These are phyloP conservation scores for Rheum nobile DNA, from an alignment of 148 eudicot genomes.

Conservation along the genomic window DNA sequence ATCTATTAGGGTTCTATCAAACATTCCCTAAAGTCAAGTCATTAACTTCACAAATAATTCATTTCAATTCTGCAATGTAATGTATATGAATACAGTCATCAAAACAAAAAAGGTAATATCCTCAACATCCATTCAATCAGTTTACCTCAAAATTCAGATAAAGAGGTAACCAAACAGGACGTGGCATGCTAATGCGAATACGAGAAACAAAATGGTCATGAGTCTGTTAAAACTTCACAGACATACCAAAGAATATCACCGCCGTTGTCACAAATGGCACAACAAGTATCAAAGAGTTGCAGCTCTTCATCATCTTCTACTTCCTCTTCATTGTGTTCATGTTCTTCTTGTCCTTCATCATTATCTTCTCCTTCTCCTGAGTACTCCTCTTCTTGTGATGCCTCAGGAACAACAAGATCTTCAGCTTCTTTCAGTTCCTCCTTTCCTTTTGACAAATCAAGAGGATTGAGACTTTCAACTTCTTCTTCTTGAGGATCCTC, in stretches of 20 bases:
- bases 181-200: not conserved
- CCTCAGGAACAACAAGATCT: not conserved
- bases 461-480: not conserved
- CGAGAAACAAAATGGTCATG: not conserved
- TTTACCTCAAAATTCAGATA: not conserved
- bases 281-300: constrained; percentile 52
- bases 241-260: constrained; percentile 65
- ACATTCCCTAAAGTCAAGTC: no score
- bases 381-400: not conserved
- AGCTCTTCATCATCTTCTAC: constrained; percentile 15
- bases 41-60: not conserved
- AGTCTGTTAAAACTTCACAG: not conserved
- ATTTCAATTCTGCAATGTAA: not conserved
- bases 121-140: not conserved
- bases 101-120: not conserved
- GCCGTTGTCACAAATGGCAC: constrained; percentile 80
- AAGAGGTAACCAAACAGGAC: not conserved
- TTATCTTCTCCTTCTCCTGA: not conserved
- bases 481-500: constrained; percentile 5
- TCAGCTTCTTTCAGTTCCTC: not conserved
- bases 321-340: constrained; percentile 13
- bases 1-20: not conserved
- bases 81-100: not conserved
- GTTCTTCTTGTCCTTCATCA: constrained; percentile 6
- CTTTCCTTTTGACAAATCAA: not conserved